Base-by-base conservation (phyloP, 345 rosid species). In the Moricandia arvensis region DNA sequence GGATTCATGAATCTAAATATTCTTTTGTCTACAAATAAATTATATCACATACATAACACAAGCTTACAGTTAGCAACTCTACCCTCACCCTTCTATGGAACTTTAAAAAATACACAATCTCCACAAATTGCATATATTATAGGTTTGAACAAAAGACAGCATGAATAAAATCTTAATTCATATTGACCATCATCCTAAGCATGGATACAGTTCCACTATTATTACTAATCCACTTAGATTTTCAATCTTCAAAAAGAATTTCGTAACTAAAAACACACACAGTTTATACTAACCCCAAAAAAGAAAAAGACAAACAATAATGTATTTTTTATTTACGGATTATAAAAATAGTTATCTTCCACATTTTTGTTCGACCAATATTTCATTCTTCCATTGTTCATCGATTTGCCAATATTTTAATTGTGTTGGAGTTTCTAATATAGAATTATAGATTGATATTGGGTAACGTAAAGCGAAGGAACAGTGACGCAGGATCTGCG, bases 401-500 rank as follows among this genome's bases (percentile, higher is more conserved):
- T 74, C 12, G 47, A 31, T 29, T 54, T 47, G 60, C 13, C 8
- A 54, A 66, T 41, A 38, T 24, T 31, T 43, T 47, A 6, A 47
- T n/a, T n/a, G 59, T 58, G 27, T 73, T 73, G 60, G 8, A 30
- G 7, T 31, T 13, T 21, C 18, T 45, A 60, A 45, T 33, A 26
- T 17, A 60, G 30, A 66, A 68, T 16, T 24, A 11, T 12, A 59
- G 7, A 26, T 60, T 24, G 66, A 34, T 17, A 67, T 45, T 69
- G 75, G 66, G 72, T 24, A 66, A 72, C 66, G 76, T 17, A 59
- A 60, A 65, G 63, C 7, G 12, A 38, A 77, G 69, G 11, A 78
- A 72, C 73, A 78, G 69, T 51, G 69, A 72, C 73, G 68, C 77
- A 78, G 81, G 59, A 78, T 78, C 73, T 78, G 73, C 77, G 81